Base-by-base conservation (phyloP, 768 basidiomycete species). In the Pulveroboletus sp. region DNA sequence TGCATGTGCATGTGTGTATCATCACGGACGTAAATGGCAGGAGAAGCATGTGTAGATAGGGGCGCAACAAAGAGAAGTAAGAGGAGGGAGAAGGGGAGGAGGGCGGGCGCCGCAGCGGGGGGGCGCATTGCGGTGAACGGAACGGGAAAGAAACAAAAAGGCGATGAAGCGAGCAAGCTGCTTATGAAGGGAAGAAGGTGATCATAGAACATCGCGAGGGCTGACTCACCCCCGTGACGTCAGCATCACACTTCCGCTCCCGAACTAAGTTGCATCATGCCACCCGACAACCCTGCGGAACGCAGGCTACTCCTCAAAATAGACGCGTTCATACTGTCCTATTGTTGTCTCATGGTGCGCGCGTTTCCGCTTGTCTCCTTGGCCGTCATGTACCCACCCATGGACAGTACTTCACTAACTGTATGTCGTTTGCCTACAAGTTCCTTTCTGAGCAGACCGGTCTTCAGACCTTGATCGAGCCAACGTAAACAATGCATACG, bases 401-500 rank as follows among this genome's bases (percentile, higher is more conserved):
- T 23, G 14, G n/a, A 31, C 43, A 82, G 81, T 84, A 84, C 63
- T 85, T 84, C 54, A 79, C 79, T 19, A 85, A 84, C 51, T 83
- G 82, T 84, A 56, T 41, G 73, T 64, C 17, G 19, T 24, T 12
- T 31, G 4, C 11, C 24, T 26, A 10, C 27, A 24, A 7, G 35
- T 14, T 11, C 13, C 13, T 8, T n/a, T 20, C 2, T 20, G 20
- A 38, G 1, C 17, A 11, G n/a, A n/a, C n/a, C n/a, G n/a, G n/a
- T 23, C 20, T 23, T 6, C 54, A 85, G 82, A 85, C 65, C 71
- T 86, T 19, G 83, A 85, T 63, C 70, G 83, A 48, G 82, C 83
- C 27, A 85, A 85, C 64, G 71, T 87, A 24, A 73, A 74, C 55
- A 88, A 88, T 64, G 86, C 86, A 11, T 87, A 85, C 64, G 82